Percentiles rank a stretch among this genome's conserved stretches.
These are phyloP conservation scores for Coniochaeta prunicola DNA, from an alignment of 2,329 filamentous ascomycete species.

Conservation along the genomic window DNA sequence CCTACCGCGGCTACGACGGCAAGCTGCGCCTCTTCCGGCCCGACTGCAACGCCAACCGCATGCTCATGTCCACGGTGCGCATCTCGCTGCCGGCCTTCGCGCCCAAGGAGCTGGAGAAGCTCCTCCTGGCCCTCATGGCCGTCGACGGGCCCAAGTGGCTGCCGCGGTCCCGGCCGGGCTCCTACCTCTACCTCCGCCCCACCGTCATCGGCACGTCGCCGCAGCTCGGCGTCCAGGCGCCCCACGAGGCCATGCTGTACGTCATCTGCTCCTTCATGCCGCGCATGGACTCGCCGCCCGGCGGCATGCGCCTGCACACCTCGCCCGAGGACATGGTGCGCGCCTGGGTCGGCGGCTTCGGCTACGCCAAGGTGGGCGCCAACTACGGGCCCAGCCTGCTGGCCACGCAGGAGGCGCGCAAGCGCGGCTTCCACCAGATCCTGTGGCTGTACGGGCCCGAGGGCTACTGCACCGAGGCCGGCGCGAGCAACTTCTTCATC, in stretches of 20 bases:
- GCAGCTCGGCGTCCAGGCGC: constrained; percentile 73
- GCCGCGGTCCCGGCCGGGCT: constrained; percentile 57
- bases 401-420: constrained; percentile 67
- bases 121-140: constrained; percentile 64
- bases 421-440: constrained; percentile 75
- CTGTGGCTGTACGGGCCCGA: constrained; percentile 86
- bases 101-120: constrained; percentile 62
- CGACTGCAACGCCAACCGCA: constrained; percentile 61
- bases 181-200: constrained; percentile 78
- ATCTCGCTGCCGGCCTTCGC: constrained; percentile 71
- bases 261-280: constrained; percentile 65
- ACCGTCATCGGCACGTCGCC: constrained; percentile 79
- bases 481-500: constrained; percentile 87
- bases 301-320: constrained; percentile 68
- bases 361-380: constrained; percentile 85
- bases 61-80: constrained; percentile 51
- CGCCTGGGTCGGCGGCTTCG: constrained; percentile 90
- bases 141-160: constrained; percentile 75
- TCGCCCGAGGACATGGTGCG: constrained; percentile 76
- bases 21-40: constrained; percentile 73
- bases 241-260: constrained; percentile 81
- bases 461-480: constrained; percentile 79
- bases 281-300: constrained; percentile 39
- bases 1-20: constrained; percentile 72
- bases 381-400: constrained; percentile 85